Conservation (phyloP, 2,329 filamentous ascomycete genomes). For the Stachybotrys echinatus region DNA sequence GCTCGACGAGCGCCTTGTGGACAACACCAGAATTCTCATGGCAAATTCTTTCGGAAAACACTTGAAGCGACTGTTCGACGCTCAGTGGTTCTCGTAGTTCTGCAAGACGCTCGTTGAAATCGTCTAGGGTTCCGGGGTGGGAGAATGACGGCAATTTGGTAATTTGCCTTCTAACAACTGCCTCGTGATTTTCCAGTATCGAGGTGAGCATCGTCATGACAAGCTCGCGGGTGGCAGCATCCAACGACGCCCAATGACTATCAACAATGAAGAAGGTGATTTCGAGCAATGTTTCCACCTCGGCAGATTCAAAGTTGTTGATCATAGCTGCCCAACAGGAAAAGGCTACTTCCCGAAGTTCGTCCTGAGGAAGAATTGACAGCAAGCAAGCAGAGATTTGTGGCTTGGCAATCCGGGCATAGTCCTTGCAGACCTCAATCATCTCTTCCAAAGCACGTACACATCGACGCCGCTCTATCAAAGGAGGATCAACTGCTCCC, state of each 20-base stretch:
- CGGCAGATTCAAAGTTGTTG: conserved; percentile 66
- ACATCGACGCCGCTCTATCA: conserved; percentile 68
- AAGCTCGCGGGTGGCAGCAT: conserved; percentile 50
- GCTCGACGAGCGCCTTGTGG: conserved; percentile 71
- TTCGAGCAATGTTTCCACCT: conserved; percentile 75
- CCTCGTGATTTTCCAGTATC: conserved; percentile 58
- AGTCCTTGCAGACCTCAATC: conserved; percentile 67
- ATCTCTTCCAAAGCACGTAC: conserved; percentile 84
- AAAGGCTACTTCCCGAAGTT: conserved; percentile 75
- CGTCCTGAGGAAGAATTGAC: conserved; percentile 69
- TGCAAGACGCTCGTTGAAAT: conserved; percentile 61
- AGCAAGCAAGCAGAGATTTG: conserved; percentile 93
- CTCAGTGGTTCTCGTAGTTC: conserved; percentile 49
- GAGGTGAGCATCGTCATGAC: conserved; percentile 59
- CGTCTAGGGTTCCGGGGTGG: conserved; percentile 62
- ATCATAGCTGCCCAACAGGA: conserved; percentile 81
- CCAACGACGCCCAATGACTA: conserved; percentile 70
- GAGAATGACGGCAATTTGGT: conserved; percentile 73
- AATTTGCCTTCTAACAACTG: conserved; percentile 60
- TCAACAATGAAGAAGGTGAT: conserved; percentile 86
- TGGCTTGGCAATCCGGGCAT: conserved; percentile 74
- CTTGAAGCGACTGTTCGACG: conserved; percentile 56
- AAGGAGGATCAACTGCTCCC: conserved; percentile 43
- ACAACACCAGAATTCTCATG: conserved; percentile 88
- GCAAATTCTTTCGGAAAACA: conserved; percentile 67